Percentiles rank a stretch among this genome's conserved stretches.
Conservation (phyloP, 306 rosid genomes). For the Begonia fuchsioides region DNA sequence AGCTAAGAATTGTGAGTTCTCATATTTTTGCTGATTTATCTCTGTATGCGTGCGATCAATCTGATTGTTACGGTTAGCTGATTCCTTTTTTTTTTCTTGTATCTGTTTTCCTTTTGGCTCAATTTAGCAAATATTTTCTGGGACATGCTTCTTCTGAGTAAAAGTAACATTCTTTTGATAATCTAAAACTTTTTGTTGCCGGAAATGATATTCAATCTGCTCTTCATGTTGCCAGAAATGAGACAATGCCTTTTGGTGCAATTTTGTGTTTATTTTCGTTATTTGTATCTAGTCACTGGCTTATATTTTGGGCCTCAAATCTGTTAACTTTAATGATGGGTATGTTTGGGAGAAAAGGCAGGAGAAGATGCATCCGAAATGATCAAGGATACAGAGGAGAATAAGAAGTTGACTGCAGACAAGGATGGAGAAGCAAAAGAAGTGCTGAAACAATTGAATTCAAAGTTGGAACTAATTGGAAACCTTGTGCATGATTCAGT, state of each 20-base stretch:
- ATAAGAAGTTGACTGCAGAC: conserved; percentile 39
- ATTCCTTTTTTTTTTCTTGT: neutral
- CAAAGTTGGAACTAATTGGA: conserved; percentile 60
- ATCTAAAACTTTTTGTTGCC: no score
- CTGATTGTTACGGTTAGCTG: neutral
- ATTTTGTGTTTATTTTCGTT: no score
- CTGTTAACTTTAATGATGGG: neutral
- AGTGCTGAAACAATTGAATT: conserved; percentile 29
- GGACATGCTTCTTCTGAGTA: no score
- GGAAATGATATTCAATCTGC: no score
- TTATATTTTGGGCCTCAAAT: no score
- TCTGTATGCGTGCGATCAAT: no score
- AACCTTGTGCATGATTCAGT: conserved; percentile 89
- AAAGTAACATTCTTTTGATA: no score
- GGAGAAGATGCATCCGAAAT: conserved; percentile 39
- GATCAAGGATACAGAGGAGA: conserved; percentile 49
- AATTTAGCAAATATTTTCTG: no score
- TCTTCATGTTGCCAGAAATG: no score
- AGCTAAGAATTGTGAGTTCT: conserved; percentile 40
- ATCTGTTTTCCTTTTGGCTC: neutral
- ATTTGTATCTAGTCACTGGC: no score
- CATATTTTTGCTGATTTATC: neutral
- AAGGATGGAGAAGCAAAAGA: conserved; percentile 74
- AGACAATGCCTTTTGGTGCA: no score
- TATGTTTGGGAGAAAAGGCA: neutral